phyloP scores from a whole-genome alignment of 2,329 filamentous ascomycete species.

The Xylariaceae sp. region DNA sequence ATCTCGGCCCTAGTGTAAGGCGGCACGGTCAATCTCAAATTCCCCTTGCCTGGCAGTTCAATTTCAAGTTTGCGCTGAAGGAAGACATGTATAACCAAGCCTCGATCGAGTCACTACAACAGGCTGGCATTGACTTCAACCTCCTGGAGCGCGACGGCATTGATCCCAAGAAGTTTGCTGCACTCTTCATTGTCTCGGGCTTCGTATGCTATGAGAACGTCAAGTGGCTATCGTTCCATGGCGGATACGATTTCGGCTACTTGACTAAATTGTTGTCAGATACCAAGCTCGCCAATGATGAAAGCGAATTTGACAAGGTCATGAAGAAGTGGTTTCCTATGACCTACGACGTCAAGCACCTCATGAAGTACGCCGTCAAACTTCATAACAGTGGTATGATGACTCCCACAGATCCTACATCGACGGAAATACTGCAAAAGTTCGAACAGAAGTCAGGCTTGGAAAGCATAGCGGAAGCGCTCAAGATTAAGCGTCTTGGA shows the following conservation, averaged over 20 bases:
- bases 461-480: slow-evolving; percentile 90
- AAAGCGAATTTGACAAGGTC: slow-evolving; percentile 84
- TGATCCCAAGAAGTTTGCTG: slow-evolving; percentile 85
- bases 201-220: slow-evolving; percentile 87
- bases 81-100: slow-evolving; percentile 98
- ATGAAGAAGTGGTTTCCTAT: slow-evolving; percentile 93
- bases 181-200: slow-evolving; percentile 88
- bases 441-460: slow-evolving; percentile 91
- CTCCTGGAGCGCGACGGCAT: slow-evolving; percentile 88
- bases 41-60: slow-evolving; percentile 97
- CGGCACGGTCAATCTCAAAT: slow-evolving; percentile 59
- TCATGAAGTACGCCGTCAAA: slow-evolving; percentile 87
- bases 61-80: slow-evolving; percentile 94
- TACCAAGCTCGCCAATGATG: slow-evolving; percentile 83
- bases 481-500: slow-evolving; percentile 88
- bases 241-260: slow-evolving; percentile 97
- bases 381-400: slow-evolving; percentile 68
- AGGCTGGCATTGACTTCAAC: slow-evolving; percentile 90
- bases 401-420: slow-evolving; percentile 67
- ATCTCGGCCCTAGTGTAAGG: slow-evolving; percentile 47
- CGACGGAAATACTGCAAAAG: slow-evolving; percentile 77
- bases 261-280: slow-evolving; percentile 91
- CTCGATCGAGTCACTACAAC: slow-evolving; percentile 88
- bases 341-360: slow-evolving; percentile 94
- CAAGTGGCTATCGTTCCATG: slow-evolving; percentile 97